Base-by-base conservation (phyloP, 2,329 filamentous ascomycete species). In the Fusarium pseudoanthophilum region DNA sequence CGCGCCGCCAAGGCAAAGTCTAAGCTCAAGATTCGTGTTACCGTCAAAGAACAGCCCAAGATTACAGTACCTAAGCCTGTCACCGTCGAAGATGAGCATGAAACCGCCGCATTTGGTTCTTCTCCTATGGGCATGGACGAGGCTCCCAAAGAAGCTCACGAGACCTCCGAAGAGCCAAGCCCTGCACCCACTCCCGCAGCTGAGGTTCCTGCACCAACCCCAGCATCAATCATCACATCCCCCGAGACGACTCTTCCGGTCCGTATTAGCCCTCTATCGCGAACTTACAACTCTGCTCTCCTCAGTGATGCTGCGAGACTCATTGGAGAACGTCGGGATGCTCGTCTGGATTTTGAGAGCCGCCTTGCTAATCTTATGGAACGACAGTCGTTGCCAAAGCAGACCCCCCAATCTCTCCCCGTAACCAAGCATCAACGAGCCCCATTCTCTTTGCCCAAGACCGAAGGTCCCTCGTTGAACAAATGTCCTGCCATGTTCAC, bases 1-100 rank as follows among this genome's bases (percentile, higher is more conserved):
- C 92, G 96, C 78, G 96, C 96, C 75, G 96, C 96, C 73, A 99
- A 98, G 87, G 96, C 96, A 42, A 99, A 99, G 88, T 91, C 95
- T 75, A 99, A 98, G 91, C 91, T 99, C 77, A 95, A 96, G 83
- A 89, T 99, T 67, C 93, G 91, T 75, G 92, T 93, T 42, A 92
- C 89, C 21, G 78, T 87, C 39, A 73, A 79, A 13, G 82, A 77
- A 55, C 55, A 57, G 60, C 43, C 57, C 52, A 66, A 58, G 67
- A 70, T 75, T 16, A 59, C 67, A 69, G 70, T 72, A 11, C 82
- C 84, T 24, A 82, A 84, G 77, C 80, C 84, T 18, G 85, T 87
- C 46, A 85, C 86, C 11, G 83, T 88, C 61, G 87, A 91, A 75
- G 86, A 89, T 64, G 86, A 84, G 45, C 81, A 80, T n/a, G 81